phyloP scores from a whole-genome alignment of 108 stramenopile genomes.

The Conticribra guillardii region DNA sequence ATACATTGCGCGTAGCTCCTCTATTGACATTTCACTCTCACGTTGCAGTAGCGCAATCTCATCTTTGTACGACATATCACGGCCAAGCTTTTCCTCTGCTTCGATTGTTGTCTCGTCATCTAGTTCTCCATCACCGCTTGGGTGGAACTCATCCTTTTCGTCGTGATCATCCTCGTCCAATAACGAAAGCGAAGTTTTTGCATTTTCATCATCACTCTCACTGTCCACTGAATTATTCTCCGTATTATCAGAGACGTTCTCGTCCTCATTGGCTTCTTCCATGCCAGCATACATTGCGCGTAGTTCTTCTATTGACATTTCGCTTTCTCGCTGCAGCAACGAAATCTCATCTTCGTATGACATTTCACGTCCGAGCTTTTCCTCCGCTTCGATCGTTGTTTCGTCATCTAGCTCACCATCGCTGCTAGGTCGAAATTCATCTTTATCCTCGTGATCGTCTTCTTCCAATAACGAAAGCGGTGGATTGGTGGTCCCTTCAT shows the following conservation, averaged over 20 bases:
- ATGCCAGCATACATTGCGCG: slow-evolving; percentile 59
- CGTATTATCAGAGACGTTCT: no score
- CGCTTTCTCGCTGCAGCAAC: slow-evolving; percentile 56
- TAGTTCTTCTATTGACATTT: slow-evolving; percentile 71
- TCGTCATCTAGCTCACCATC: slow-evolving; percentile 64
- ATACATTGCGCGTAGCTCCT: slow-evolving; percentile 76
- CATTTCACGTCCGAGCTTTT: slow-evolving; percentile 62
- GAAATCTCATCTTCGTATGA: slow-evolving; percentile 59
- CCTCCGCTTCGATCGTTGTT: slow-evolving; percentile 69
- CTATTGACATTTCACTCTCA: slow-evolving; percentile 68
- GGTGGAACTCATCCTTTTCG: slow-evolving; percentile 59
- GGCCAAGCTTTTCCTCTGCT: slow-evolving; percentile 62
- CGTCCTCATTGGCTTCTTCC: slow-evolving; percentile 4
- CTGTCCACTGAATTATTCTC: background rate
- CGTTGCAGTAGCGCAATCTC: slow-evolving; percentile 59
- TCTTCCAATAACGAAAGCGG: slow-evolving; percentile 7
- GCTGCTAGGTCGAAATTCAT: slow-evolving; percentile 50
- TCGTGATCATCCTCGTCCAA: slow-evolving; percentile 64
- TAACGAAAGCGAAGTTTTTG: no score
- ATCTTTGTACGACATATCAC: slow-evolving; percentile 60
- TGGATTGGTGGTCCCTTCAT: slow-evolving; percentile 17
- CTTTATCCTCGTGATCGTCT: slow-evolving; percentile 55
- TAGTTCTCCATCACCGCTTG: slow-evolving; percentile 42
- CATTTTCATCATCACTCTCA: slow-evolving; percentile 71
- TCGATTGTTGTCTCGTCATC: slow-evolving; percentile 78